Conservation (phyloP, 495 filamentous ascomycete genomes). For the Lophium mytilinum region DNA sequence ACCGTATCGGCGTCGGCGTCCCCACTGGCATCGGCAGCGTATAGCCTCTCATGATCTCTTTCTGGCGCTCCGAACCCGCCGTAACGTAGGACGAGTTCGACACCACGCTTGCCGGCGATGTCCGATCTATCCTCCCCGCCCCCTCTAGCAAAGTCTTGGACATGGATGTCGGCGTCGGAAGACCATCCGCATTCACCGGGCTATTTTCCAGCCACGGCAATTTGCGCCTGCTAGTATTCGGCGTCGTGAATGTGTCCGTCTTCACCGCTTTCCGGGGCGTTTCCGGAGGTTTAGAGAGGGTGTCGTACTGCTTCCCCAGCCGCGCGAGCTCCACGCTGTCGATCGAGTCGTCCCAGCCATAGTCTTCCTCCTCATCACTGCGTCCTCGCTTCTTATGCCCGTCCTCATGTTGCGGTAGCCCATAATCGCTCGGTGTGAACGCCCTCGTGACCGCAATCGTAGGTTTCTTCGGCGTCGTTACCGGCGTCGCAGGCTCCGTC, state of each 20-base stretch:
- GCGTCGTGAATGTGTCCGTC: slow-evolving; percentile 41
- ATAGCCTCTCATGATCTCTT: not conserved
- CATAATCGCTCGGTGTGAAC: too few relatives aligned
- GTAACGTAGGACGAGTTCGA: too few relatives aligned
- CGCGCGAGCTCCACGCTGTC: too few relatives aligned
- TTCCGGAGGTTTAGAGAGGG: slow-evolving; percentile 20
- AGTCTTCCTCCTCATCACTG: slow-evolving; percentile 5
- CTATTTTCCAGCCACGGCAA: slow-evolving; percentile 32
- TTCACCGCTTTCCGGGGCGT: slow-evolving; percentile 43
- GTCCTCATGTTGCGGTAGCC: slow-evolving; percentile 1
- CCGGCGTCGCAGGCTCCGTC: slow-evolving; percentile 24
- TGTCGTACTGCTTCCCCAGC: too few relatives aligned
- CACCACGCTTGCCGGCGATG: too few relatives aligned
- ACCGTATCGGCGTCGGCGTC: slow-evolving; percentile 47
- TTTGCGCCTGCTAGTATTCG: slow-evolving; percentile 43
- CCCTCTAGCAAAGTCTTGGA: not conserved
- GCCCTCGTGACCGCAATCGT: too few relatives aligned
- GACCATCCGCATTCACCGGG: slow-evolving; percentile 14
- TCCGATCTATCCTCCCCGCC: too few relatives aligned
- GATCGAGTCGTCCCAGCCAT: slow-evolving; percentile 2
- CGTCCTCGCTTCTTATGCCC: not conserved
- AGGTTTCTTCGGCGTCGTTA: slow-evolving; percentile 16
- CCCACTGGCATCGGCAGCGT: slow-evolving; percentile 25
- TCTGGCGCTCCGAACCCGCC: too few relatives aligned
- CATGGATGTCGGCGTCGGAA: not conserved